A percentile compares a stretch with the other conserved stretches of the same genome.
Conservation (phyloP, 164 flowering plant species). For the Chloranthus sessilifolius region DNA sequence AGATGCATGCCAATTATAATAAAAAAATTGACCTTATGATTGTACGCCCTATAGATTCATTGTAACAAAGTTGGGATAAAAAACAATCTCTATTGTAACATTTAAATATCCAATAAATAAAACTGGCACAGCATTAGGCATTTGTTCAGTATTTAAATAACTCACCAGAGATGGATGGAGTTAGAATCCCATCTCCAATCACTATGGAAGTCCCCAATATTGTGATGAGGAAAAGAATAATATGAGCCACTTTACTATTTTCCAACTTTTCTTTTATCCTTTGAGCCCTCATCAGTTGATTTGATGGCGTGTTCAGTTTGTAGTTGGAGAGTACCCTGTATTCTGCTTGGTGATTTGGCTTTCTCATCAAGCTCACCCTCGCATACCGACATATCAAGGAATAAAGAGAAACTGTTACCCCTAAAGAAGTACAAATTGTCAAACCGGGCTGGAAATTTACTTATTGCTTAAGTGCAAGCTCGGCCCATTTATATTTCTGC, state of each 20-base stretch:
- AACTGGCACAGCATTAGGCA: too few relatives aligned
- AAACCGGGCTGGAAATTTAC: too few relatives aligned
- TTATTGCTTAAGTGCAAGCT: too few relatives aligned
- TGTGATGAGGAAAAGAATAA: constrained; percentile 42
- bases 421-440: too few relatives aligned
- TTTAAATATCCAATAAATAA: too few relatives aligned
- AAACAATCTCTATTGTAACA: too few relatives aligned
- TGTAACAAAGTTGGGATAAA: too few relatives aligned
- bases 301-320: constrained; percentile 37
- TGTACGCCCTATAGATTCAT: too few relatives aligned
- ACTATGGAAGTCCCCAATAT: constrained; percentile 67
- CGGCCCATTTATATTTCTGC: too few relatives aligned
- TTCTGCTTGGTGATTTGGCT: constrained; percentile 63
- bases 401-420: constrained; percentile 85
- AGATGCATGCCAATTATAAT: too few relatives aligned
- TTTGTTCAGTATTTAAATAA: too few relatives aligned
- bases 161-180: constrained; percentile 75
- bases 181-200: constrained; percentile 78
- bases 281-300: constrained; percentile 32
- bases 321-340: constrained; percentile 59
- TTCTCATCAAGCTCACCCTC: constrained; percentile 50
- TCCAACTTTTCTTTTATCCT: constrained; percentile 42
- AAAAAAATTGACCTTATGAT: too few relatives aligned
- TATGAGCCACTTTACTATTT: constrained; percentile 30
- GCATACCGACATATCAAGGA: constrained; percentile 64